Evolutionary conservation across 805 yeast species (phyloP), one percentile per base, ranked within the genome.

Genomic region (Priceomyces melissophilus): DNA sequence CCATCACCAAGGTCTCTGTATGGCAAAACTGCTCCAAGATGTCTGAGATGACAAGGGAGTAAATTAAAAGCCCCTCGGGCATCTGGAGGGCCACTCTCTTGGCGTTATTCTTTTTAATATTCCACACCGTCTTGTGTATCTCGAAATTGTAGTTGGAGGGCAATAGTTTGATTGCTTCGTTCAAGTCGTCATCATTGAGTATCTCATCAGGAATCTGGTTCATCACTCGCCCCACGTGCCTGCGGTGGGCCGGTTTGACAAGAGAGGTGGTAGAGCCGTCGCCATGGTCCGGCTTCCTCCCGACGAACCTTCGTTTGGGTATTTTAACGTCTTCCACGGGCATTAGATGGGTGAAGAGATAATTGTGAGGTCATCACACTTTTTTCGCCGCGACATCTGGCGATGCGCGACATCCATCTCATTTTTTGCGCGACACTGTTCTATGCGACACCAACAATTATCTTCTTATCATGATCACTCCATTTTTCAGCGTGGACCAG

Each of bases 61-160:
- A 93, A 1, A 93, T 86, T 37, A 93, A 67, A 25, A 93, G 65
- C 1, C 99, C 99, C 63, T 93, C 99, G 2, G 99, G 99, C 96
- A 93, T 87, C 56, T 93, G 99, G 17, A 93, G 65, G 2, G 96
- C 96, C 4, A 95, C 96, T 45, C 96, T 70, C 48, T 76, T 84
- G 11, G 96, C 91, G 11, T 67, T 65, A 45, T 76, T 70, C 56
- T 87, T 87, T 33, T 77, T 73, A 30, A 93, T 84, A 56, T 91
- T 91, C 96, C 96, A 91, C 3, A 93, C 82, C 0, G 97, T 90
- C 58, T 93, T 93, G 61, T 89, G 97, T 43, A 93, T 82, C 61
- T 93, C 99, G 63, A 93, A 93, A 65, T 90, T 91, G 63, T 93
- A 93, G 60, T 93, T 93, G 1, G 87, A 75, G 2, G 99, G 99